Percentiles rank a stretch among this genome's conserved stretches.
These are phyloP conservation scores for Chloropicon primus DNA, from an alignment of 139 green algal genomes.

Conservation along the genomic window DNA sequence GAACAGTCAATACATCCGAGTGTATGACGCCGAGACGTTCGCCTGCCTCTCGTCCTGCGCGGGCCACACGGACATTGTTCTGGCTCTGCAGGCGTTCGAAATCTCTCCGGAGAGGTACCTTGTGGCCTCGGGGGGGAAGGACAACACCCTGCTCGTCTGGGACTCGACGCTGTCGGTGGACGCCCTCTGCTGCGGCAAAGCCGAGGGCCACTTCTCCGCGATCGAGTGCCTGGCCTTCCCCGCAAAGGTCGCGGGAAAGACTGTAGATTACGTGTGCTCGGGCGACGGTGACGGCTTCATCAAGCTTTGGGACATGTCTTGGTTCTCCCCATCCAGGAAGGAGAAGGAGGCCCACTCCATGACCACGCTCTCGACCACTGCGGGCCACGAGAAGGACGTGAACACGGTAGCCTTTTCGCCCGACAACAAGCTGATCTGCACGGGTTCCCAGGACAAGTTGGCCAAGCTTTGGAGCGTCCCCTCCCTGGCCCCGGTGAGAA, in stretches of 20 bases:
- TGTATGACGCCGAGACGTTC: constrained; percentile 46
- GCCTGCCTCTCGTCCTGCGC: constrained; percentile 14
- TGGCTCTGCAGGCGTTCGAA: constrained; percentile 33
- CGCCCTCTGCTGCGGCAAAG: constrained; percentile 25
- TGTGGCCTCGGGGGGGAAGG: constrained; percentile 61
- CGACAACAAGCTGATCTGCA: constrained; percentile 50
- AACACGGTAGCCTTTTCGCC: constrained; percentile 78
- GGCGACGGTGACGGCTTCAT: background rate
- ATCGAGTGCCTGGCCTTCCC: constrained; percentile 69
- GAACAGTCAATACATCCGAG: constrained; percentile 54
- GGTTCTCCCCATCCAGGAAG: background rate
- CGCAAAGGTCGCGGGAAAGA: background rate
- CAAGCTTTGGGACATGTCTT: constrained; percentile 54
- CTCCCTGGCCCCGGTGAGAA: constrained; percentile 34
- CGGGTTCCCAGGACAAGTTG: constrained; percentile 69
- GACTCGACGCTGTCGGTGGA: constrained; percentile 36
- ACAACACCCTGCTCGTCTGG: constrained; percentile 78
- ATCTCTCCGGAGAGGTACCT: background rate
- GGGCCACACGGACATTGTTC: constrained; percentile 47
- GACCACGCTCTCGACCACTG: constrained; percentile 28
- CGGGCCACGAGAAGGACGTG: constrained; percentile 95
- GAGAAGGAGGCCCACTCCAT: background rate
- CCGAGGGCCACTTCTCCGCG: constrained; percentile 62
- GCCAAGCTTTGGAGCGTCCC: constrained; percentile 77
- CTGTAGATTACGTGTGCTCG: background rate